phyloP scores from a whole-genome alignment of 2,329 filamentous ascomycete genomes.

The Metarhizium brunneum region DNA sequence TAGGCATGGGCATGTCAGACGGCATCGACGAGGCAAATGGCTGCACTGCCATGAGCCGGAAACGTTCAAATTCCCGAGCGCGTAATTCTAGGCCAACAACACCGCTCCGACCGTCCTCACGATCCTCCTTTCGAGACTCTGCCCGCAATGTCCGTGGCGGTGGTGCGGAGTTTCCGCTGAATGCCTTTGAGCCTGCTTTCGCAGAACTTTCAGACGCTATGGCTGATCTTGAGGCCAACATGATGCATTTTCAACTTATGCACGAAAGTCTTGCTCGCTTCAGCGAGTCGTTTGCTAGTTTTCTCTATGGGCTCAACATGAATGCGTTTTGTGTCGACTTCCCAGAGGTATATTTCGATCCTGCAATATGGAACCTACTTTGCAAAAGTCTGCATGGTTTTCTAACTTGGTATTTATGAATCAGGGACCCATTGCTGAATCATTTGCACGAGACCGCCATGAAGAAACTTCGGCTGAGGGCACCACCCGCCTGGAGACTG shows the following conservation, averaged over 20 bases:
- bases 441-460: conserved; percentile 60
- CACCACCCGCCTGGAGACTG: conserved; percentile 25
- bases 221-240: conserved; percentile 92
- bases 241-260: conserved; percentile 95
- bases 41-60: conserved; percentile 14
- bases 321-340: conserved; percentile 99
- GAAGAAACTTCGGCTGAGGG: conserved; percentile 36
- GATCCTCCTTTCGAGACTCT: conserved; percentile 77
- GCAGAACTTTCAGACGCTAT: conserved; percentile 89
- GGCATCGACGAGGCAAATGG: background rate
- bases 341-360: conserved; percentile 56
- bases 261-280: conserved; percentile 90
- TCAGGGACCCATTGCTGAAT: conserved; percentile 74
- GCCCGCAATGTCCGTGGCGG: conserved; percentile 44
- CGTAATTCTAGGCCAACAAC: conserved; percentile 76
- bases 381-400: background rate
- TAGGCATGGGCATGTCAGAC: conserved; percentile 1
- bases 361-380: background rate
- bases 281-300: conserved; percentile 90
- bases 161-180: conserved; percentile 59
- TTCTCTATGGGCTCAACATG: conserved; percentile 96
- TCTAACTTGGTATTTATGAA: background rate
- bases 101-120: conserved; percentile 80
- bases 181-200: conserved; percentile 79
- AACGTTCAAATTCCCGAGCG: conserved; percentile 50